A percentile compares a stretch with the other conserved stretches of the same genome.
phyloP scores from a whole-genome alignment of 163 green algal species.

The Scenedesmus sp. region DNA sequence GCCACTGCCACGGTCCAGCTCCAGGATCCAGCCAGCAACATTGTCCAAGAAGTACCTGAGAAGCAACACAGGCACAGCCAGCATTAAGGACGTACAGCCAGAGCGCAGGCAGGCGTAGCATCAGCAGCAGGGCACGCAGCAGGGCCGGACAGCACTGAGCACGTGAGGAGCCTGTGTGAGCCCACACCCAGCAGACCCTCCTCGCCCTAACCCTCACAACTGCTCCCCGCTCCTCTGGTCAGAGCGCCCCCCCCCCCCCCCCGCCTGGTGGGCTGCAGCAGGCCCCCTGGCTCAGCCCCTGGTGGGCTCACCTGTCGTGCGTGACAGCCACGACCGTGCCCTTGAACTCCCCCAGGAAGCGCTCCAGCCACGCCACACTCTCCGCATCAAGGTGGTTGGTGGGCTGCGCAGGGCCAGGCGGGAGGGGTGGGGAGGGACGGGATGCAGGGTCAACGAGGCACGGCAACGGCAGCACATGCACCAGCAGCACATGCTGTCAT shows the following conservation, averaged over 20 bases:
- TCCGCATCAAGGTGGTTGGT: conserved; percentile 92
- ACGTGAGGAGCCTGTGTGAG: too few relatives aligned
- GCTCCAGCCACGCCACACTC: conserved; percentile 83
- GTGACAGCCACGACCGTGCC: conserved; percentile 89
- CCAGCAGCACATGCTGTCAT: too few relatives aligned
- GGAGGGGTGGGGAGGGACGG: too few relatives aligned
- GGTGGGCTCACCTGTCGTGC: conserved; percentile 77
- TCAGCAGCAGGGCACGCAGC: background rate
- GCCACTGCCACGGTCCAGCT: conserved; percentile 86
- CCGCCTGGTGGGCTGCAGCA: background rate
- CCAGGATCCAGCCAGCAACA: conserved; percentile 87
- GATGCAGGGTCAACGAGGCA: too few relatives aligned
- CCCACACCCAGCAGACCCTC: too few relatives aligned
- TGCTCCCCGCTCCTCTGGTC: too few relatives aligned
- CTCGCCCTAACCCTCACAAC: too few relatives aligned
- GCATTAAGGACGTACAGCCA: background rate
- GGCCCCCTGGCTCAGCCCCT: background rate
- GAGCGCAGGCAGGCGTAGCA: background rate
- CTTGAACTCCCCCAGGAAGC: conserved; percentile 69
- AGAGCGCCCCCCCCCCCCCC: too few relatives aligned
- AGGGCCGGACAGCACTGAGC: background rate
- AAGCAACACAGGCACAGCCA: background rate
- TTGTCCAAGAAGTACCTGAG: conserved; percentile 90
- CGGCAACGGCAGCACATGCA: too few relatives aligned
- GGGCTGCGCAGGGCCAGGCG: conserved; percentile 72